Base-by-base conservation (phyloP, 805 yeast species). In the Wickerhamiella spandovensis region DNA sequence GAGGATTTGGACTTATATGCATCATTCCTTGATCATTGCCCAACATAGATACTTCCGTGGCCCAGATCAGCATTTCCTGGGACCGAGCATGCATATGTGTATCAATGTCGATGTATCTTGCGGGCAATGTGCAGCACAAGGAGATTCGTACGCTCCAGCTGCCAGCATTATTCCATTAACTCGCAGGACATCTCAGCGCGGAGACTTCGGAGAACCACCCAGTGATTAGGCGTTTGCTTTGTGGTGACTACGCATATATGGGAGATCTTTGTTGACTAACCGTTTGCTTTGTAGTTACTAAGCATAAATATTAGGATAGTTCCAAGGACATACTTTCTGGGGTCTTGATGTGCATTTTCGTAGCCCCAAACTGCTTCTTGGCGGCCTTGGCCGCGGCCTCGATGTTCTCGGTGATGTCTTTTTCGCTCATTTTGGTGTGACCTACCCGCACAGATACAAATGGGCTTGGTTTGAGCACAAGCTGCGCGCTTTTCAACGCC, bases 361-460 rank as follows among this genome's bases (percentile, higher is more conserved):
- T 56, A 6, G 22, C 9, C 4, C 59, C 57, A 25, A 56, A 52
- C 20, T 48, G 45, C 35, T 42, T 45, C 30, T 43, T 41, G 15
- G 43, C 45, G 18, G 44, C 48, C 22, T 43, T 35, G 9, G 46
- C 41, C 1, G 55, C 57, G 2, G 58, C 56, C 13, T 49, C 52
- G 23, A 58, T 46, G 47, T 59, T 59, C 18, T 49, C 57, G 13
- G 47, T 47, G 7, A 57, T 49, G 43, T 53, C 56, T 17, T 32
- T 24, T 6, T 53, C 25, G n/a, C 52, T 61, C 63, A 59, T 59
- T 18, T 48, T 46, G 8, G 60, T 55, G 46, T 59, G 58, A 5
- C 63, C 63, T 0, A 58, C 59, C 12, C 51, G 48, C 21, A 57
- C 46, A 28, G 57, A 53, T 13, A 48, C 48, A 37, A 46, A 43